Evolutionary conservation across 495 filamentous ascomycete genomes (phyloP).

Genomic region (Penicillium cataractarum): DNA sequence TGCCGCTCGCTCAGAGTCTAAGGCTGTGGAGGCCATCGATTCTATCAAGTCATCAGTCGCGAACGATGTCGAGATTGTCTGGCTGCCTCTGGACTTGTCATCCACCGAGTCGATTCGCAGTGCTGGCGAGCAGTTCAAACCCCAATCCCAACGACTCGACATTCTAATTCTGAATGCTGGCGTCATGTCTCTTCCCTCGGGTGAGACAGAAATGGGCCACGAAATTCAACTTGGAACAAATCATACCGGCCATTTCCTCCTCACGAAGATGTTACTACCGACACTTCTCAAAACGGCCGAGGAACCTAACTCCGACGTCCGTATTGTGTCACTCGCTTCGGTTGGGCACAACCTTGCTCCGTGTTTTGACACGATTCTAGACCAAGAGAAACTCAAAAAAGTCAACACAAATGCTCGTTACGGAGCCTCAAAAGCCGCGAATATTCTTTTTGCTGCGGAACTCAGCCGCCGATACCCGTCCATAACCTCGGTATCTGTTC

Average conservation of each 20-base stretch:
- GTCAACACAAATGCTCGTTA: constrained; percentile 54
- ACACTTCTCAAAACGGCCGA: constrained; percentile 33
- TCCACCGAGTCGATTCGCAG: constrained; percentile 52
- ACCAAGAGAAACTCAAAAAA: constrained; percentile 35
- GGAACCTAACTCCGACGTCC: constrained; percentile 45
- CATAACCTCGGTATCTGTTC: constrained; percentile 49
- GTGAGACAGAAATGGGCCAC: constrained; percentile 44
- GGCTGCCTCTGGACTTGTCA: constrained; percentile 51
- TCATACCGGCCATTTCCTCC: constrained; percentile 61
- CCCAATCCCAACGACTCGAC: constrained; percentile 58
- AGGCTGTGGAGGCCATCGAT: constrained; percentile 33
- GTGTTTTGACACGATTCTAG: constrained; percentile 31
- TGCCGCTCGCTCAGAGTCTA: constrained; percentile 37
- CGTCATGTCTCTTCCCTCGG: constrained; percentile 58
- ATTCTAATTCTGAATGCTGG: constrained; percentile 66
- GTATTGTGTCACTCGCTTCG: constrained; percentile 47
- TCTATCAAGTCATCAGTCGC: constrained; percentile 24
- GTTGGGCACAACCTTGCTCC: constrained; percentile 37
- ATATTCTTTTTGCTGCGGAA: constrained; percentile 58
- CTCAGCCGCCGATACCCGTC: constrained; percentile 48
- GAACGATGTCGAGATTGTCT: constrained; percentile 33
- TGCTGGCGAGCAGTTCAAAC: constrained; percentile 51
- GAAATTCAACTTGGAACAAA: constrained; percentile 64
- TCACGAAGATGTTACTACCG: constrained; percentile 53
- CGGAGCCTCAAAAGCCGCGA: constrained; percentile 60